These are phyloP conservation scores for Fusarium dimerum DNA, from an alignment of 2,329 filamentous ascomycete species.

Conservation along the genomic window DNA sequence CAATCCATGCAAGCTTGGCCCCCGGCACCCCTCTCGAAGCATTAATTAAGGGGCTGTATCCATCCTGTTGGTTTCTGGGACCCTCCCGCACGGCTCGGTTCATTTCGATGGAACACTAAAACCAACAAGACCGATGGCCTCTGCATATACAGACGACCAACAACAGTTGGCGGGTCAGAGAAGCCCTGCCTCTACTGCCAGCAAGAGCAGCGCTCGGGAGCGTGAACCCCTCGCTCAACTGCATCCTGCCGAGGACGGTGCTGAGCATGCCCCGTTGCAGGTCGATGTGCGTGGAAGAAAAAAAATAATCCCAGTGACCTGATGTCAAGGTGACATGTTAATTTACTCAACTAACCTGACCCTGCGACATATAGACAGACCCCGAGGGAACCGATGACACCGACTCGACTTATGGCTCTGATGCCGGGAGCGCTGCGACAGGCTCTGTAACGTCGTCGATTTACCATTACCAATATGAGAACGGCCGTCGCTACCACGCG, in stretches of 20 bases:
- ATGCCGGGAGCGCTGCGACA: constrained; percentile 33
- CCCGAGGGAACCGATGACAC: constrained; percentile 20
- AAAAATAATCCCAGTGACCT: background rate
- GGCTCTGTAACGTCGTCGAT: constrained; percentile 44
- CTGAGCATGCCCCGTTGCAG: constrained; percentile 24
- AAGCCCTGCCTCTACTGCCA: background rate
- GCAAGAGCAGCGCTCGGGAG: constrained; percentile 5
- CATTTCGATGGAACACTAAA: background rate
- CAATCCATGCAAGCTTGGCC: too few species aligned
- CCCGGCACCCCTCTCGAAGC: background rate
- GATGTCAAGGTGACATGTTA: background rate
- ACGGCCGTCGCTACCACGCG: constrained; percentile 36
- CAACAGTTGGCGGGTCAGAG: background rate
- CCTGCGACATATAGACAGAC: background rate
- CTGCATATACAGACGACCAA: background rate
- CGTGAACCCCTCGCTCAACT: background rate
- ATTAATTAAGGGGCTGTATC: background rate
- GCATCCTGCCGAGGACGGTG: constrained; percentile 15
- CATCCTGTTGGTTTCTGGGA: background rate
- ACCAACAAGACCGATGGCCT: background rate
- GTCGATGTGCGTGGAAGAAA: constrained; percentile 23
- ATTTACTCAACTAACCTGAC: background rate
- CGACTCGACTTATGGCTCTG: constrained; percentile 39
- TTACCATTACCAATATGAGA: constrained; percentile 39
- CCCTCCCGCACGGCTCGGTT: too few species aligned